phyloP scores from a whole-genome alignment of 352 stramenopile species.

The Phytophthora cryptogea region DNA sequence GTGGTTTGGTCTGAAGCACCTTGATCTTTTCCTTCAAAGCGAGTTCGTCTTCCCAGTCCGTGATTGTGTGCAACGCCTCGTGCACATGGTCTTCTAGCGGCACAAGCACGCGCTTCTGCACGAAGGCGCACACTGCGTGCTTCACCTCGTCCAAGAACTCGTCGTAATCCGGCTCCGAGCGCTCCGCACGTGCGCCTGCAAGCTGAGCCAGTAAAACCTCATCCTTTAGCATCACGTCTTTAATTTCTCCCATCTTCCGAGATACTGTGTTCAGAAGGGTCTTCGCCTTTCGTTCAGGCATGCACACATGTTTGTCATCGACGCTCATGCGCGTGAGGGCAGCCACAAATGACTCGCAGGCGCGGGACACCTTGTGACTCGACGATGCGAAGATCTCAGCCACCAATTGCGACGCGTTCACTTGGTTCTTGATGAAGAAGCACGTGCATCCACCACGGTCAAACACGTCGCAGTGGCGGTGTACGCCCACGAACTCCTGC shows the following conservation, averaged over 20 bases:
- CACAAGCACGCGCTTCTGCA: slow-evolving; percentile 59
- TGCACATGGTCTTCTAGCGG: slow-evolving; percentile 66
- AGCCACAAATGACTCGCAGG: slow-evolving; percentile 45
- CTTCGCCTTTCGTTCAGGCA: slow-evolving; percentile 50
- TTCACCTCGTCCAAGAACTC: slow-evolving; percentile 68
- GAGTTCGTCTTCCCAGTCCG: slow-evolving; percentile 51
- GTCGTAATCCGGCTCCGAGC: slow-evolving; percentile 53
- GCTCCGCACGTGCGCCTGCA: slow-evolving; percentile 30
- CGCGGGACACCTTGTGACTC: slow-evolving; percentile 35
- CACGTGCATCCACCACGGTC: slow-evolving; percentile 48
- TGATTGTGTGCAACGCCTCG: slow-evolving; percentile 56
- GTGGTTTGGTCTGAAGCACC: slow-evolving; percentile 53
- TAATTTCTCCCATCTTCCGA: slow-evolving; percentile 58
- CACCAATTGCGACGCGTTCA: slow-evolving; percentile 51
- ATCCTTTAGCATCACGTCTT: slow-evolving; percentile 52
- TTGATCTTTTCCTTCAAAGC: slow-evolving; percentile 58
- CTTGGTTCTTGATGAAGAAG: slow-evolving; percentile 40
- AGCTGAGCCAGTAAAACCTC: slow-evolving; percentile 44
- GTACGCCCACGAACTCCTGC: slow-evolving; percentile 63
- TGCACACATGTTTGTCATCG: slow-evolving; percentile 41
- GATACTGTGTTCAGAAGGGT: slow-evolving; percentile 54
- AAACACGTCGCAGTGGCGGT: slow-evolving; percentile 48
- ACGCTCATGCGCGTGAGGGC: slow-evolving; percentile 43
- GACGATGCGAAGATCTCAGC: slow-evolving; percentile 44
- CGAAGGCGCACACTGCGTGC: slow-evolving; percentile 50